Evolutionary conservation across 176 grass and related monocot species (phyloP).

Genomic region (Carex myosuroides): DNA sequence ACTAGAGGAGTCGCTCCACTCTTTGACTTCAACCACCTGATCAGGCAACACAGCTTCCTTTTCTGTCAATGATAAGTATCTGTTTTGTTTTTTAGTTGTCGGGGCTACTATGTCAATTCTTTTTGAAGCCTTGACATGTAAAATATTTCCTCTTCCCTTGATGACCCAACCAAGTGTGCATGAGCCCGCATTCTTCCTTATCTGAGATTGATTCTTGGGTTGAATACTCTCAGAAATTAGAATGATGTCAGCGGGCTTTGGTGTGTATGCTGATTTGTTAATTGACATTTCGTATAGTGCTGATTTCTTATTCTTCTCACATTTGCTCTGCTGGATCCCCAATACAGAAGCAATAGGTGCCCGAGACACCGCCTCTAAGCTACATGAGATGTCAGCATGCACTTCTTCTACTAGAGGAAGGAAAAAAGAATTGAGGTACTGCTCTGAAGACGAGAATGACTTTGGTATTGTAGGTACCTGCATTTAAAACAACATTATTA

Average conservation of each 20-base stretch:
- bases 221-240: constrained; percentile 43
- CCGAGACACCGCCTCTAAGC: constrained; percentile 42
- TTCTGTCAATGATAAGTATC: constrained; percentile 20
- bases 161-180: constrained; percentile 53
- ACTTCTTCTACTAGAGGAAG: constrained; percentile 63
- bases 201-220: constrained; percentile 41
- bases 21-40: constrained; percentile 36
- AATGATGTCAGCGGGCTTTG: constrained; percentile 51
- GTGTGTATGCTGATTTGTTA: constrained; percentile 32
- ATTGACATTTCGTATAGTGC: constrained; percentile 39
- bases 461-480: constrained; percentile 51
- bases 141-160: constrained; percentile 36
- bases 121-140: constrained; percentile 46
- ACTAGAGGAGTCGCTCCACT: constrained; percentile 13
- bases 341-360: constrained; percentile 36
- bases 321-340: constrained; percentile 22
- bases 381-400: constrained; percentile 35
- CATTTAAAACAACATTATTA: constrained; percentile 27
- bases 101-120: constrained; percentile 35
- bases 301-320: constrained; percentile 29
- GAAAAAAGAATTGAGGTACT: constrained; percentile 58
- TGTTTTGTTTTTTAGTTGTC: constrained; percentile 30
- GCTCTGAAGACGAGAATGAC: constrained; percentile 40
- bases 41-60: constrained; percentile 21
- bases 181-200: constrained; percentile 39